Conservation (phyloP, 1,139 yeast genomes). For the Lodderomyces parapsilosis region DNA sequence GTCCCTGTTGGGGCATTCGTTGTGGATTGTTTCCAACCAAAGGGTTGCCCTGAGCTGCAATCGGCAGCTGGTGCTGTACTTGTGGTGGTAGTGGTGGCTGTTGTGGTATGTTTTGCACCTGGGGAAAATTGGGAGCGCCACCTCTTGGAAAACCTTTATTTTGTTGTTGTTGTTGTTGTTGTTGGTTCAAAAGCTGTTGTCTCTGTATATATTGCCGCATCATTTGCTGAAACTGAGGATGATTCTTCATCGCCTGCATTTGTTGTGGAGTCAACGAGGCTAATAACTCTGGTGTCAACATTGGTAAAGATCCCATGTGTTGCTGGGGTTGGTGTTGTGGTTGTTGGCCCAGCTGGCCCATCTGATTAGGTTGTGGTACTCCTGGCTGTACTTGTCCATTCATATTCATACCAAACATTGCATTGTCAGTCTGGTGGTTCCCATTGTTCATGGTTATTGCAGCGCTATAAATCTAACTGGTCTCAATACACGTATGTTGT, state of each 20-base stretch:
- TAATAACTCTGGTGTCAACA: slow-evolving; percentile 35
- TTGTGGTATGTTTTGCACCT: slow-evolving; percentile 7
- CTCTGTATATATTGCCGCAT: slow-evolving; percentile 37
- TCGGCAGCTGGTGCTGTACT: slow-evolving; percentile 3
- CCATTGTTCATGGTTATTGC: not conserved
- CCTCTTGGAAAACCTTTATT: not conserved
- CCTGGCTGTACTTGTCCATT: not conserved
- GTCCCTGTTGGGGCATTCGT: slow-evolving; percentile 4
- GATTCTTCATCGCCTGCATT: slow-evolving; percentile 47
- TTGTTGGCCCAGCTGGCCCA: too few species aligned
- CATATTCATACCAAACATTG: slow-evolving; percentile 1
- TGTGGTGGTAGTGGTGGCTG: slow-evolving; percentile 6
- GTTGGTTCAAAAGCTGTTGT: slow-evolving; percentile 39
- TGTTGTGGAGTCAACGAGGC: slow-evolving; percentile 46
- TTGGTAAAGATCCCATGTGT: slow-evolving; percentile 6
- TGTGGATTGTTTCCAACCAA: slow-evolving; percentile 13
- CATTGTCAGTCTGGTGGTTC: not conserved
- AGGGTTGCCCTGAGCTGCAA: not conserved
- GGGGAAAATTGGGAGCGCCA: slow-evolving; percentile 3
- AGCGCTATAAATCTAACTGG: not conserved
- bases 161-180: too few species aligned
- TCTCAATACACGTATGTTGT: not conserved
- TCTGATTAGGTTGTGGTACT: not conserved
- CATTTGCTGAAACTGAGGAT: slow-evolving; percentile 45
- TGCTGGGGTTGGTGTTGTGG: slow-evolving; percentile 2